A percentile compares a stretch with the other conserved stretches of the same genome.
Evolutionary conservation across 177 flowering plant species (phyloP).

Genomic region (Vitis hybrid): DNA sequence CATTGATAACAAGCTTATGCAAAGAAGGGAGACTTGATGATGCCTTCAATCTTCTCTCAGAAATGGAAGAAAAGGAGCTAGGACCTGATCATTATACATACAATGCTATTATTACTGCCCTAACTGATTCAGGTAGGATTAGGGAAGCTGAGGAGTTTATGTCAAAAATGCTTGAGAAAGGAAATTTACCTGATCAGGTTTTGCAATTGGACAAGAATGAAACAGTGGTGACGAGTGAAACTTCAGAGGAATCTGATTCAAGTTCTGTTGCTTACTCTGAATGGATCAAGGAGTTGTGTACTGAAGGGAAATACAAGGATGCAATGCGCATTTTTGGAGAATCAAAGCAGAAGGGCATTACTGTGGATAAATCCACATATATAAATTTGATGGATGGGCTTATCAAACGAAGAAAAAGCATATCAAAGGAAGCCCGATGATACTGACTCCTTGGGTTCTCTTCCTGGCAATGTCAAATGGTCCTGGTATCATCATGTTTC

Average conservation of each 20-base stretch:
- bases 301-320: slow-evolving; percentile 58
- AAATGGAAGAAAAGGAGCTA: slow-evolving; percentile 62
- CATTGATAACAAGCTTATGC: slow-evolving; percentile 61
- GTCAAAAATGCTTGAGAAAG: slow-evolving; percentile 39
- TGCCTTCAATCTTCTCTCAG: slow-evolving; percentile 50
- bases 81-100: slow-evolving; percentile 57
- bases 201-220: slow-evolving; percentile 16
- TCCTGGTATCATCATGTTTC: too few relatives aligned
- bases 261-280: slow-evolving; percentile 44
- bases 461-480: too few relatives aligned
- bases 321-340: slow-evolving; percentile 49
- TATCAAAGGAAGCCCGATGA: slow-evolving; percentile 19
- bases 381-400: slow-evolving; percentile 62
- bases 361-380: slow-evolving; percentile 41
- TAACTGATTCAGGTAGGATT: slow-evolving; percentile 49
- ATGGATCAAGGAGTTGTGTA: slow-evolving; percentile 54
- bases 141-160: slow-evolving; percentile 57
- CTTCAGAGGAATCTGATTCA: slow-evolving; percentile 28
- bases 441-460: too few relatives aligned
- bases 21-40: slow-evolving; percentile 57
- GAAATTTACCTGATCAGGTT: slow-evolving; percentile 23
- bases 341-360: slow-evolving; percentile 44
- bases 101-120: slow-evolving; percentile 47
- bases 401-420: slow-evolving; percentile 56
- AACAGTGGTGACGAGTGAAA: slow-evolving; percentile 17